Percentiles rank a stretch among this genome's conserved stretches.
These are phyloP conservation scores for Phytophthora pinifolia DNA, from an alignment of 352 stramenopile genomes.

Conservation along the genomic window DNA sequence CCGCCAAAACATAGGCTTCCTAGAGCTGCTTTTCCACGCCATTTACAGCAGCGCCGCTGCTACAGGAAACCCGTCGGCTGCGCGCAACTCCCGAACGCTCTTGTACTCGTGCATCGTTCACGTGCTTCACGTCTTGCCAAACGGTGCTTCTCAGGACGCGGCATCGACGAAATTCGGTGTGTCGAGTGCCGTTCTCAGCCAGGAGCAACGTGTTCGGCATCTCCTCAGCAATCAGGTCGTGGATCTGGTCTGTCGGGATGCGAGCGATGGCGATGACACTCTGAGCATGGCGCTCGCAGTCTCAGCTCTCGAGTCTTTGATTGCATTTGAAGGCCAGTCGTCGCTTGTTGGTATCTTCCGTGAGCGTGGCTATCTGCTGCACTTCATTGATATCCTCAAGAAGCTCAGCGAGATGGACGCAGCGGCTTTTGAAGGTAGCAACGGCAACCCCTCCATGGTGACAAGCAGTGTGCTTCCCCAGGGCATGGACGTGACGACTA, in stretches of 20 bases:
- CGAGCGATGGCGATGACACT: constrained; percentile 75
- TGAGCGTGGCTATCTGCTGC: constrained; percentile 75
- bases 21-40: constrained; percentile 68
- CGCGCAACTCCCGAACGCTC: constrained; percentile 75
- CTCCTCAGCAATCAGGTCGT: constrained; percentile 61
- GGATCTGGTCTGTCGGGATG: constrained; percentile 71
- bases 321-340: constrained; percentile 50
- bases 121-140: constrained; percentile 49
- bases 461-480: constrained; percentile 46
- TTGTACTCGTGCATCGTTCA: constrained; percentile 81
- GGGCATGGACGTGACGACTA: constrained; percentile 62
- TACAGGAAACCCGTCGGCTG: constrained; percentile 69
- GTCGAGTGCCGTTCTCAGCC: constrained; percentile 13
- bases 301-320: constrained; percentile 66
- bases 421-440: constrained; percentile 44
- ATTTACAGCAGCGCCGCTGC: constrained; percentile 59
- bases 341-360: constrained; percentile 58
- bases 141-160: constrained; percentile 17
- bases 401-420: constrained; percentile 75
- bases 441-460: constrained; percentile 32
- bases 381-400: constrained; percentile 80
- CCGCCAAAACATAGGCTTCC: constrained; percentile 46
- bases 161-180: constrained; percentile 18
- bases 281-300: constrained; percentile 83
- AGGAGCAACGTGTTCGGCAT: constrained; percentile 35